phyloP scores from a whole-genome alignment of 1,284 basidiomycete species.

The Mycena sp. region DNA sequence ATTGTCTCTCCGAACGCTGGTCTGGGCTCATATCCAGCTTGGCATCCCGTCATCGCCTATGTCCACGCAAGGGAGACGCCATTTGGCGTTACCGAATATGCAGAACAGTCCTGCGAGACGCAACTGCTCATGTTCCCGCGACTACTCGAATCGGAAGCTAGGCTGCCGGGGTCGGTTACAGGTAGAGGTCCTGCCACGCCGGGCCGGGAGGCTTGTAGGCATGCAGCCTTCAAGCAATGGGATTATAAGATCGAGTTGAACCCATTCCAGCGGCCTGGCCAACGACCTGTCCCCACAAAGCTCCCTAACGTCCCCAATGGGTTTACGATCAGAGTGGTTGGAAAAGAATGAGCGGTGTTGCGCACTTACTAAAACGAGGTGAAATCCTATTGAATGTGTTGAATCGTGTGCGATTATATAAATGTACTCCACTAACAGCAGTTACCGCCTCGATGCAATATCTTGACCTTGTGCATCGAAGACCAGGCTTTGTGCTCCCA shows the following conservation, averaged over 20 bases:
- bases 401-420: too few species aligned
- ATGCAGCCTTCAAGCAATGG: conserved; percentile 22
- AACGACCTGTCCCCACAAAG: conserved; percentile 37
- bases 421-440: too few species aligned
- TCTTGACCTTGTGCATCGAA: too few species aligned
- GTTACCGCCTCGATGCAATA: too few species aligned
- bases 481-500: too few species aligned
- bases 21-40: conserved; percentile 45
- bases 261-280: conserved; percentile 50
- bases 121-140: conserved; percentile 43
- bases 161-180: background rate
- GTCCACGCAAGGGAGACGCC: conserved; percentile 42
- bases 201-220: background rate
- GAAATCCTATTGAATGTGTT: too few species aligned
- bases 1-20: conserved; percentile 52
- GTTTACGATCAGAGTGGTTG: conserved; percentile 45
- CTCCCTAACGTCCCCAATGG: conserved; percentile 50
- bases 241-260: conserved; percentile 46
- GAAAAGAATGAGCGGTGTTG: background rate
- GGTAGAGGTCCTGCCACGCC: conserved; percentile 29
- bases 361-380: too few species aligned
- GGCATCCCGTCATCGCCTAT: conserved; percentile 46
- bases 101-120: conserved; percentile 49
- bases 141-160: conserved; percentile 26
- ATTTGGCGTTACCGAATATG: conserved; percentile 53